Evolutionary conservation across 768 basidiomycete genomes (phyloP).

Genomic region (Clavulina sp.): DNA sequence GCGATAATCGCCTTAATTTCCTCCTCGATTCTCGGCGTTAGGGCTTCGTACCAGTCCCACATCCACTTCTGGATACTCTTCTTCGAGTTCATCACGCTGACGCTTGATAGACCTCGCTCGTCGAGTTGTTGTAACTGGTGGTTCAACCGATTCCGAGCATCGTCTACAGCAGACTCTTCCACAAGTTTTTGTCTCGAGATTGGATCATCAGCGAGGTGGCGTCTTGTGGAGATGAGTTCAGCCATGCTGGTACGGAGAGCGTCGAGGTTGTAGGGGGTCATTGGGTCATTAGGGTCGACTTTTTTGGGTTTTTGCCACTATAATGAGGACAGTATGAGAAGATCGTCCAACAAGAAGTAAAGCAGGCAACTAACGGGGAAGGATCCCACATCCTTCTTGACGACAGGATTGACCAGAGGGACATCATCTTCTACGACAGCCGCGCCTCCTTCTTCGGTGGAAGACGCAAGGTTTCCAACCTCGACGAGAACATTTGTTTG

Average conservation of each 20-base stretch:
- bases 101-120: conserved; percentile 30
- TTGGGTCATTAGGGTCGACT: conserved; percentile 1
- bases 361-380: neutral
- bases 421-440: too few relatives aligned
- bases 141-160: conserved; percentile 52
- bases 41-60: conserved; percentile 65
- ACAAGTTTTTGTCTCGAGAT: conserved; percentile 60
- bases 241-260: conserved; percentile 53
- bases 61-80: conserved; percentile 54
- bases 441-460: neutral
- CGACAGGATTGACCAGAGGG: neutral
- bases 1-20: conserved; percentile 33
- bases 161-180: conserved; percentile 73
- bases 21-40: conserved; percentile 31
- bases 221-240: conserved; percentile 42
- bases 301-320: neutral
- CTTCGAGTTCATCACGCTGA: conserved; percentile 18
- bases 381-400: neutral
- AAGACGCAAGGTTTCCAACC: neutral
- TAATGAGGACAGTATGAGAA: neutral
- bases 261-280: conserved; percentile 59
- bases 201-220: conserved; percentile 48
- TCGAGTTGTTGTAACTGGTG: conserved; percentile 43
- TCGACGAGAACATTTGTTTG: neutral
- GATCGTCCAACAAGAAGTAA: neutral